Evolutionary conservation across 345 rosid genomes (phyloP).

Genomic region (Ceriops zippeliana): DNA sequence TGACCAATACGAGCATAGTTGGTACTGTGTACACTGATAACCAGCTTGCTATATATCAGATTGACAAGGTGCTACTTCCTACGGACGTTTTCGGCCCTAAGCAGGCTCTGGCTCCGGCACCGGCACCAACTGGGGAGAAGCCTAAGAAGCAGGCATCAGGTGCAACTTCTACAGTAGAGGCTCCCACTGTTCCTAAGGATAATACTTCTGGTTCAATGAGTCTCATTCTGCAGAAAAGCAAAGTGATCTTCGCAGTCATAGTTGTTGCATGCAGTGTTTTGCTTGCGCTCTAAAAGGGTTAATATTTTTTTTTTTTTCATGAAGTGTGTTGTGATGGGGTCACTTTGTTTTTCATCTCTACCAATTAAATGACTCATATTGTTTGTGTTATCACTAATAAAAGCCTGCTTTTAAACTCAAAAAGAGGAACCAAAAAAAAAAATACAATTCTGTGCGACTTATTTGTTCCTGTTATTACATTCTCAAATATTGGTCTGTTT

Average conservation of each 20-base stretch:
- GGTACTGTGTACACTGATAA: constrained; percentile 32
- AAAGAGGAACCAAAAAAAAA: too few relatives aligned
- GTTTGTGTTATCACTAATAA: too few relatives aligned
- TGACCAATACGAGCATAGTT: constrained; percentile 27
- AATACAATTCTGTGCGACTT: too few relatives aligned
- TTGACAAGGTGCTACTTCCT: constrained; percentile 39
- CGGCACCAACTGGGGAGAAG: neutral
- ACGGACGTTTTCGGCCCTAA: constrained; percentile 24
- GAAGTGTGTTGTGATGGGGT: neutral
- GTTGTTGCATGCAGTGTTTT: constrained; percentile 6
- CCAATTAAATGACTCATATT: too few relatives aligned
- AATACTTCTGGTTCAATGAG: constrained; percentile 7
- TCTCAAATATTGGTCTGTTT: too few relatives aligned
- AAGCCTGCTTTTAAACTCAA: too few relatives aligned
- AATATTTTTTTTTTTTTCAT: neutral
- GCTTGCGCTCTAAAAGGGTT: neutral
- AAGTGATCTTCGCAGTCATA: neutral
- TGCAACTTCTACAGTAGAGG: neutral
- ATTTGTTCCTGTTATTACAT: too few relatives aligned
- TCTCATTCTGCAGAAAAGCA: neutral
- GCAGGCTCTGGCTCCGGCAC: constrained; percentile 23
- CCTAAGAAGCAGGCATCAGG: constrained; percentile 1
- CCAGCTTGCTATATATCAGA: constrained; percentile 34
- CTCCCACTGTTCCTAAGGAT: constrained; percentile 11
- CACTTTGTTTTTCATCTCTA: neutral